A percentile compares a stretch with the other conserved stretches of the same genome.
These are phyloP conservation scores for Dictyostelium purpureum DNA, from an alignment of 78 protist genomes.

Conservation along the genomic window DNA sequence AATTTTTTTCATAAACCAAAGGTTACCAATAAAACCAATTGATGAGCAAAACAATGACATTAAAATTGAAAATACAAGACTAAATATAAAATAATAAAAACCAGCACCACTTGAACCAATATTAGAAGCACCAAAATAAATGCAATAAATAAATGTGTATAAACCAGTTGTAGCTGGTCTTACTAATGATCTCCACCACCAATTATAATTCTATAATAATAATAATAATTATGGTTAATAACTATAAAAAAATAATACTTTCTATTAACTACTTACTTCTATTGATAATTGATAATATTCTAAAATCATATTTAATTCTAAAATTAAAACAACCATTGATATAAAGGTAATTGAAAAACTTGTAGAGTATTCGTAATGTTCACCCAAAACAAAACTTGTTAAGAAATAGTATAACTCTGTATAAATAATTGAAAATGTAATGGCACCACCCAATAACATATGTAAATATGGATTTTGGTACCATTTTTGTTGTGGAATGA, in stretches of 20 bases:
- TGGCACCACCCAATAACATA: background rate
- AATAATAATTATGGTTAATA: background rate
- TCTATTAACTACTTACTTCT: conserved; percentile 34
- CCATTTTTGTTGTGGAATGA: conserved; percentile 29
- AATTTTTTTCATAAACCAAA: conserved; percentile 52
- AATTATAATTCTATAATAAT: conserved; percentile 38
- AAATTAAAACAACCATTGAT: conserved; percentile 5
- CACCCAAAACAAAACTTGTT: background rate
- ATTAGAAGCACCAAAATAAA: conserved; percentile 21
- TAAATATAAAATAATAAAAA: conserved; percentile 55
- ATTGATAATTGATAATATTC: conserved; percentile 58
- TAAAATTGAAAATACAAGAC: background rate
- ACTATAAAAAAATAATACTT: background rate
- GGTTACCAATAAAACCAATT: conserved; percentile 49
- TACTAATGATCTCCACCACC: conserved; percentile 79
- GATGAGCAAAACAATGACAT: conserved; percentile 57
- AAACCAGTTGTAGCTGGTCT: conserved; percentile 54
- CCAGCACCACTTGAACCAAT: background rate
- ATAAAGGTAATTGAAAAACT: conserved; percentile 13
- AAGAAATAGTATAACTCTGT: background rate
- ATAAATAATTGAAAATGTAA: conserved; percentile 39
- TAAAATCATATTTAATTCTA: conserved; percentile 25
- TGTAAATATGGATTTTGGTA: conserved; percentile 29
- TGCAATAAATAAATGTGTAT: conserved; percentile 34
- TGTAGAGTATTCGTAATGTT: background rate